A percentile compares a stretch with the other conserved stretches of the same genome.
Conservation (phyloP, 192 early-diverging fungal species). For the Mortierella claussenii region DNA sequence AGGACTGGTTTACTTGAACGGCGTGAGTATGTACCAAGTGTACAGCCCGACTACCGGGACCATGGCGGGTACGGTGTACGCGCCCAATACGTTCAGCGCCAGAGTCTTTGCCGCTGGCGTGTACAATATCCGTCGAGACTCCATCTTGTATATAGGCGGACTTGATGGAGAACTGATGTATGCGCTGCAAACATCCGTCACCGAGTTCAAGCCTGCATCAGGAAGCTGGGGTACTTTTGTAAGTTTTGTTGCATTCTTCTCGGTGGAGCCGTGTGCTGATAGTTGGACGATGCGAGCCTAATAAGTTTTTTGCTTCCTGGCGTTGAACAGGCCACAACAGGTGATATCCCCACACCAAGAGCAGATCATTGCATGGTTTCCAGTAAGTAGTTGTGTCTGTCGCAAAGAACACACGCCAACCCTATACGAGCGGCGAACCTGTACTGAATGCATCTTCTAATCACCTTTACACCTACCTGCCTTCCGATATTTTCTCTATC, state of each 20-base stretch:
- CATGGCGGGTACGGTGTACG: neutral
- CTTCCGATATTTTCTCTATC: neutral
- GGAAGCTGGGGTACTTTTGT: slow-evolving; percentile 11
- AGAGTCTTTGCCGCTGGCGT: neutral
- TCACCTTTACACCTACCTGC: neutral
- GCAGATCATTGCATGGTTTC: slow-evolving; percentile 30
- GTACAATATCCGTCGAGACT: neutral
- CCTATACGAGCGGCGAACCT: too few relatives aligned
- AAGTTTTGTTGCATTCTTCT: too few relatives aligned
- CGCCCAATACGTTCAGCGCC: neutral
- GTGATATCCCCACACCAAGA: slow-evolving; percentile 10
- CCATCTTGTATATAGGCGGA: slow-evolving; percentile 17
- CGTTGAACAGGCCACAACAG: slow-evolving; percentile 9
- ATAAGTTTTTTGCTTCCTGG: too few relatives aligned
- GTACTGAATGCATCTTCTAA: neutral
- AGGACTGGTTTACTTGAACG: slow-evolving; percentile 7
- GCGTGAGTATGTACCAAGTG: neutral
- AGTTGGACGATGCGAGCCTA: too few relatives aligned
- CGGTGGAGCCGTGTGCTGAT: neutral
- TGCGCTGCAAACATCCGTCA: neutral
- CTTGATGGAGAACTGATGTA: neutral
- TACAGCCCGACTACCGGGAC: neutral
- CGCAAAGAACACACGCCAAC: neutral
- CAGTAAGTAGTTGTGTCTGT: slow-evolving; percentile 7
- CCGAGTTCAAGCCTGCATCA: slow-evolving; percentile 6